Evolutionary conservation across 2,329 filamentous ascomycete genomes (phyloP).

Genomic region (Cercospora zeae-maydis): DNA sequence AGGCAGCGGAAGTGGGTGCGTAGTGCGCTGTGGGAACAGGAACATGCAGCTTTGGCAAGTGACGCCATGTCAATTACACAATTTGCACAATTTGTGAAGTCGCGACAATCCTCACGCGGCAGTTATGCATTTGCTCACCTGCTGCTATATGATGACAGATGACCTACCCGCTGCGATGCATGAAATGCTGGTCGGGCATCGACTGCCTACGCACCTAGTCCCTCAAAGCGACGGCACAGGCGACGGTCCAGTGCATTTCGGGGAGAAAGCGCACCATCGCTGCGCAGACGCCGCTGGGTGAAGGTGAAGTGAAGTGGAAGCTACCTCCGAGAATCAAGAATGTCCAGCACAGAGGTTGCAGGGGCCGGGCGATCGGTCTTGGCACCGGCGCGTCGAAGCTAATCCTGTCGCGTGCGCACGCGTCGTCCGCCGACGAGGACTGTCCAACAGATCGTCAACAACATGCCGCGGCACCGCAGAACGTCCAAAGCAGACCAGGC

Average conservation of each 20-base stretch:
- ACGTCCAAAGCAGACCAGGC: constrained; percentile 46
- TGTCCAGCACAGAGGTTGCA: too few species aligned
- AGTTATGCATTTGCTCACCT: not conserved
- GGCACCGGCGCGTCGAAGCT: not conserved
- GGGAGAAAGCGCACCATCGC: not conserved
- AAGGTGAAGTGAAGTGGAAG: not conserved
- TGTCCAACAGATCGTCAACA: not conserved
- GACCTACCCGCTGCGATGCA: not conserved
- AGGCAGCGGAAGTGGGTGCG: not conserved
- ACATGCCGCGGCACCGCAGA: constrained; percentile 42
- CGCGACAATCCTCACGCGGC: not conserved
- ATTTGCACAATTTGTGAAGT: not conserved
- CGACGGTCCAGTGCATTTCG: too few species aligned
- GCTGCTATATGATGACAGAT: not conserved
- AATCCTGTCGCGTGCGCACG: not conserved
- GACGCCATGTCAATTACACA: not conserved
- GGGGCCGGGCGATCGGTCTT: not conserved
- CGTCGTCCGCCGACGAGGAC: constrained; percentile 4
- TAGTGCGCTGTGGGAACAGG: not conserved
- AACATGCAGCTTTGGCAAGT: not conserved
- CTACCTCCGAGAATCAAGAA: too few species aligned
- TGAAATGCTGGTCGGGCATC: not conserved
- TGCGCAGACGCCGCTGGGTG: not conserved
- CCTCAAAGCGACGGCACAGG: too few species aligned
- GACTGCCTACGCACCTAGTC: not conserved